phyloP scores from a whole-genome alignment of 441 rosid genomes.

The Daphne laureola region DNA sequence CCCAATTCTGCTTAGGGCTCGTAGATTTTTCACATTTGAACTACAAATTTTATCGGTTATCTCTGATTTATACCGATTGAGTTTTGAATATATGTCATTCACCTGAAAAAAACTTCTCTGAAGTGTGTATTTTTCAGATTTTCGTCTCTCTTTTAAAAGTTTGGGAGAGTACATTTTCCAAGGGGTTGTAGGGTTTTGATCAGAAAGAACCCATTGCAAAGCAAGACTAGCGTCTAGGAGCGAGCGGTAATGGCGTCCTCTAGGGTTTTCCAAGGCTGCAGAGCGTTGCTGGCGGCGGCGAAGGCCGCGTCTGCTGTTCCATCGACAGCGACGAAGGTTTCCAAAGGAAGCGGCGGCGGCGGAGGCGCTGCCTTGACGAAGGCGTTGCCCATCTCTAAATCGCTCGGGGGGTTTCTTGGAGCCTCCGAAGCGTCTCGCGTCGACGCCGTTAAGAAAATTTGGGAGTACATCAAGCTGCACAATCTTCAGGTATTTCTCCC shows the following conservation, averaged over 20 bases:
- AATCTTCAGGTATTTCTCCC: constrained; percentile 31
- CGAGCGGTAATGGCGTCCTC: constrained; percentile 18
- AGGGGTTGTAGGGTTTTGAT: constrained; percentile 1
- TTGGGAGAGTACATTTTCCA: too few species aligned
- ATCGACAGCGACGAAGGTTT: neutral
- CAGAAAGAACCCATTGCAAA: too few species aligned
- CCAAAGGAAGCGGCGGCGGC: neutral
- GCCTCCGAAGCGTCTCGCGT: constrained; percentile 28
- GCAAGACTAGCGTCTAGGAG: neutral
- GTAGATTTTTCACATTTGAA: too few species aligned
- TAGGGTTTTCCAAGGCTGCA: constrained; percentile 26
- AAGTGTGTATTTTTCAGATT: too few species aligned
- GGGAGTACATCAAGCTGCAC: constrained; percentile 31
- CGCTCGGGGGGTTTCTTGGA: constrained; percentile 28
- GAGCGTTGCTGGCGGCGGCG: constrained; percentile 19
- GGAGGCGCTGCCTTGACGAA: constrained; percentile 16
- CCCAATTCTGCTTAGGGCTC: too few species aligned
- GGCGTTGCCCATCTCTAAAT: constrained; percentile 26
- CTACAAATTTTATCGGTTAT: too few species aligned
- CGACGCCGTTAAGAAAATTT: constrained; percentile 29
- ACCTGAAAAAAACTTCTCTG: too few species aligned
- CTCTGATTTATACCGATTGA: too few species aligned
- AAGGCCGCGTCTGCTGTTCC: too few species aligned
- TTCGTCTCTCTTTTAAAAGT: too few species aligned
- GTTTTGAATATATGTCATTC: too few species aligned